phyloP scores from a whole-genome alignment of 257 asterid species.

The Nicotiana otophora region DNA sequence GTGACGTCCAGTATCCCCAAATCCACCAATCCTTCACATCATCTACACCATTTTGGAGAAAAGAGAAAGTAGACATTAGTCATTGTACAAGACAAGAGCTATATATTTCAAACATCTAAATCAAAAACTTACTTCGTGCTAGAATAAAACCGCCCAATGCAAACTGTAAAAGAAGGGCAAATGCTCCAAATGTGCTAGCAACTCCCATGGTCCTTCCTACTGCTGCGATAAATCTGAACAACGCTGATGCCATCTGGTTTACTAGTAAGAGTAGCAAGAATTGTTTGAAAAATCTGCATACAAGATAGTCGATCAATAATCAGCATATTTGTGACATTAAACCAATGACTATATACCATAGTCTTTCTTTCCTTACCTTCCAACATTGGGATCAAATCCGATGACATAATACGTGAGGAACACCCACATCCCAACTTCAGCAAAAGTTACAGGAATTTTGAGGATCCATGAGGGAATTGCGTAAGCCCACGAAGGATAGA shows the following conservation, averaged over 20 bases:
- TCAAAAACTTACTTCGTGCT: conserved; percentile 45
- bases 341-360: background rate
- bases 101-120: background rate
- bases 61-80: conserved; percentile 8
- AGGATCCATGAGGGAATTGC: conserved; percentile 65
- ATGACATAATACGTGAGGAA: conserved; percentile 50
- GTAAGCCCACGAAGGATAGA: conserved; percentile 72
- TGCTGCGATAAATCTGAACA: conserved; percentile 57
- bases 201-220: conserved; percentile 57
- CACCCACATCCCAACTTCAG: conserved; percentile 52
- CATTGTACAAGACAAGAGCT: background rate
- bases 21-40: conserved; percentile 67
- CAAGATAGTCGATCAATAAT: background rate
- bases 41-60: conserved; percentile 22
- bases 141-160: conserved; percentile 67
- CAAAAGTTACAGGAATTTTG: conserved; percentile 43
- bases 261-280: conserved; percentile 37
- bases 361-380: conserved; percentile 32
- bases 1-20: conserved; percentile 75
- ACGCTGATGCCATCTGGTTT: conserved; percentile 42
- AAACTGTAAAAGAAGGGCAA: conserved; percentile 36
- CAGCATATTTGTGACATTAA: background rate
- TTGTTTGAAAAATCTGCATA: conserved; percentile 54
- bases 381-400: conserved; percentile 61
- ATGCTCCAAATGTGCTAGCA: conserved; percentile 64